Evolutionary conservation across 2,329 filamentous ascomycete species (phyloP).

Genomic region (Tolypocladium pustulatum): DNA sequence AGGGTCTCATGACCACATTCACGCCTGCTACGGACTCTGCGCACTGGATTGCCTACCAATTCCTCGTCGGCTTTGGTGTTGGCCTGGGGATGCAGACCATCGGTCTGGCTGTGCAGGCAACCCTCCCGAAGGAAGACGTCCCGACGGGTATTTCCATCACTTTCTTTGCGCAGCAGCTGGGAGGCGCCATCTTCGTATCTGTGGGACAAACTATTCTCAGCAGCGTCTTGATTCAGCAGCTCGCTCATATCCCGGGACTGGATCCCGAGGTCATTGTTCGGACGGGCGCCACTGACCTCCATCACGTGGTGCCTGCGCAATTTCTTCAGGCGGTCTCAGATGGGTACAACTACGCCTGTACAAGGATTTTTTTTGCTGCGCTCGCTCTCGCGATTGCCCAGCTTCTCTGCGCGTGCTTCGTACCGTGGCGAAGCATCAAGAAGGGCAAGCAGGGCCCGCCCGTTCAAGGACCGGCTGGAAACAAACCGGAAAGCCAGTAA

Average conservation of each 20-base stretch:
- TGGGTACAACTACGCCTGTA: conserved; percentile 57
- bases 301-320: conserved; percentile 35
- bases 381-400: conserved; percentile 44
- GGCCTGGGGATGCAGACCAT: conserved; percentile 49
- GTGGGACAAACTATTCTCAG: conserved; percentile 47
- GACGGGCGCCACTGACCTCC: conserved; percentile 50
- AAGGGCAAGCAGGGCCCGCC: conserved; percentile 20
- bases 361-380: conserved; percentile 51
- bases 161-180: conserved; percentile 49
- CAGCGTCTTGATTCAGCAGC: conserved; percentile 29
- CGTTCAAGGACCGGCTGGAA: background rate
- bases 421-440: conserved; percentile 63
- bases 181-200: conserved; percentile 46
- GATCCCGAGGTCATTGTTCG: conserved; percentile 30
- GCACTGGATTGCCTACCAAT: conserved; percentile 51
- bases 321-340: conserved; percentile 42
- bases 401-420: conserved; percentile 44
- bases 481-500: background rate
- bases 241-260: conserved; percentile 30
- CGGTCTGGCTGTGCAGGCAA: conserved; percentile 45
- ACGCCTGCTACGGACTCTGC: conserved; percentile 30
- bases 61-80: conserved; percentile 46
- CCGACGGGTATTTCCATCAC: conserved; percentile 44
- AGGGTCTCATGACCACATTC: conserved; percentile 49
- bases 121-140: conserved; percentile 39